A percentile compares a stretch with the other conserved stretches of the same genome.
Conservation (phyloP, 2,329 filamentous ascomycete genomes). For the Fusarium sp. region DNA sequence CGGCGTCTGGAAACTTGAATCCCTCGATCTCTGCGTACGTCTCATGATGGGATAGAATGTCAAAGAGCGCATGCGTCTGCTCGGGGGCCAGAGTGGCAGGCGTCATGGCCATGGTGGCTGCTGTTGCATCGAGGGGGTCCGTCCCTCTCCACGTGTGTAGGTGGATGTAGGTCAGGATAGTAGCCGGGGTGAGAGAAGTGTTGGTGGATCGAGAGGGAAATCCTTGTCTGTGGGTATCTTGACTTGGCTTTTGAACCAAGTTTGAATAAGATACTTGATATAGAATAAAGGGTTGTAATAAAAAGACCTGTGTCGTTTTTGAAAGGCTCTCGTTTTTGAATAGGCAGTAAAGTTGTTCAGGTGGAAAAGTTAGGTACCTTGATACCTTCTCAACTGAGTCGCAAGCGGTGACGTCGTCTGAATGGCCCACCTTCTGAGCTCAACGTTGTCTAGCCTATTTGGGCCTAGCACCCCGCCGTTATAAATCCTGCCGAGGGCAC, state of each 20-base stretch:
- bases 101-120: conserved; percentile 41
- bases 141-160: not conserved
- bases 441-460: conserved; percentile 22
- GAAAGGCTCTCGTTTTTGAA: not conserved
- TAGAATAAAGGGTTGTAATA: not conserved
- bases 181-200: not conserved
- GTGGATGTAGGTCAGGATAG: not conserved
- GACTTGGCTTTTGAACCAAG: not conserved
- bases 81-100: conserved; percentile 43
- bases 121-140: conserved; percentile 21
- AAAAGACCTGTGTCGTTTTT: not conserved
- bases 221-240: not conserved
- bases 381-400: not conserved
- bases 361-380: not conserved
- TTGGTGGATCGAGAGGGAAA: not conserved
- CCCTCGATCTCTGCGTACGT: conserved; percentile 73
- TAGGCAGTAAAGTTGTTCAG: not conserved
- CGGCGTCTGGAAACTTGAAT: conserved; percentile 71
- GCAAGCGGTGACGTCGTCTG: conserved; percentile 30
- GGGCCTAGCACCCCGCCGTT: not conserved
- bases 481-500: not conserved
- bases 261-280: not conserved
- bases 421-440: conserved; percentile 1
- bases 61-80: conserved; percentile 63
- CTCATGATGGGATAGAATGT: conserved; percentile 66